Base-by-base conservation (phyloP, 2,329 filamentous ascomycete species). In the Massarina eburnea region DNA sequence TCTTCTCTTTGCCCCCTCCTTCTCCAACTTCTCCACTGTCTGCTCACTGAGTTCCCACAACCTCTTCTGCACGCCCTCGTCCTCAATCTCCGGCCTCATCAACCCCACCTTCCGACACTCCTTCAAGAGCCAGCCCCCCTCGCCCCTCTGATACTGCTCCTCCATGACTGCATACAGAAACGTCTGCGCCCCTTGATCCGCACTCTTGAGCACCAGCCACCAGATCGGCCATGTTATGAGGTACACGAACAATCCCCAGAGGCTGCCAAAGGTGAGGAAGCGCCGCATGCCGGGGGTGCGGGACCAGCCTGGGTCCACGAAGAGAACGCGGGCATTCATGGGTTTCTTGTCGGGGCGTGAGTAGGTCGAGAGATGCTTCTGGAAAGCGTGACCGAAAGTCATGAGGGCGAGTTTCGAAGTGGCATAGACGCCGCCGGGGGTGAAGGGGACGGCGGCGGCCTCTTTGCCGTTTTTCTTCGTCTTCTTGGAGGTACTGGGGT, bases 131-230 rank as follows among this genome's bases (percentile, higher is more conserved):
- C 80, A 86, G 0, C 85, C 86, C 3, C 88, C 89, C 1, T 72
- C 64, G 1, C 80, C 84, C 39, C 84, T 78, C 3, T 80, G 83
- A 40, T 91, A 81, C 2, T 79, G 76, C 2, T 80, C 80, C 44
- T 96, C 91, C 89, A 96, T 95, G 1, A 85, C 84, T 0, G 91
- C 91, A 56, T 85, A 86, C 8, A 97, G 74, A 37, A 97, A 84
- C 4, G 88, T 91, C 72, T 99, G 91, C 0, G 92, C 89, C 2
- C 89, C 94, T 72, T 88, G 85, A 41, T 84, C 73, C 0, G 91
- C 82, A 26, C 88, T 91, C 71, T 99, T 97, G 42, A 99, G 76
- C 1, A 96, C 69, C 18, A 99, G 70, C 89, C 92, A 97, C 68
- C 88, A 89, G 0, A 95, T 55, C 1, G 87, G 79, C 77, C 92